Base-by-base conservation (phyloP, 2,329 filamentous ascomycete species). In the Aureobasidium sp. region DNA sequence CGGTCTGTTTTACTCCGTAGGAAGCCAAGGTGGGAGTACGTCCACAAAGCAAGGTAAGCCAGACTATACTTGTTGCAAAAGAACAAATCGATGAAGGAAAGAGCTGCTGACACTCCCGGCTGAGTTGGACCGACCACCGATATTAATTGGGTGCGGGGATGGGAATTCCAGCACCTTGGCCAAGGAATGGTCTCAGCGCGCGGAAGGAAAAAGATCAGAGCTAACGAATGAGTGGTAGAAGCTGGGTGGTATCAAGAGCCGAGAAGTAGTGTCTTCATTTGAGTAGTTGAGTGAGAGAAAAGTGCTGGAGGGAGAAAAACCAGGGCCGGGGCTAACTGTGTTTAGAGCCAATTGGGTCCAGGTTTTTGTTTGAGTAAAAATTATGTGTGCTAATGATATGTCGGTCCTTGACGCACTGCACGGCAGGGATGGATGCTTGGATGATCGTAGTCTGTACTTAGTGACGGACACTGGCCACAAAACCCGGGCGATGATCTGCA, bases 61-160 rank as follows among this genome's bases (percentile, higher is more conserved):
- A 50, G 33, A 49, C 43, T 59, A 50, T 50, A 50, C 31, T 45
- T 37, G 53, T 57, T 50, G 57, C 57, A 50, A 42, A n/a, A 47
- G 43, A 33, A 33, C 43, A 50, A 46, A 33, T 50, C 51, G 25
- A 23, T 15, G 27, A 57, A 46, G 31, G 42, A 31, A 49, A 58
- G 37, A 40, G 43, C 43, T 49, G 55, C 43, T 49, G 55, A 58
- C 11, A 46, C 23, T 46, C 17, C 53, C 55, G 55, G 55, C 37
- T 47, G 43, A 46, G 50, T 35, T 57, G 42, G 29, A 57, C 53
- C 53, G 53, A 25, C 29, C 42, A 60, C 58, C 25, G 37, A 60
- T 60, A 60, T 60, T 60, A 54, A 60, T 54, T 60, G 33, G 54
- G 19, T 60, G 58, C 58, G 58, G 58, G 58, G 58, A 58, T 27